phyloP scores from a whole-genome alignment of 2,329 filamentous ascomycete genomes.

The Sporothrix schenckii region DNA sequence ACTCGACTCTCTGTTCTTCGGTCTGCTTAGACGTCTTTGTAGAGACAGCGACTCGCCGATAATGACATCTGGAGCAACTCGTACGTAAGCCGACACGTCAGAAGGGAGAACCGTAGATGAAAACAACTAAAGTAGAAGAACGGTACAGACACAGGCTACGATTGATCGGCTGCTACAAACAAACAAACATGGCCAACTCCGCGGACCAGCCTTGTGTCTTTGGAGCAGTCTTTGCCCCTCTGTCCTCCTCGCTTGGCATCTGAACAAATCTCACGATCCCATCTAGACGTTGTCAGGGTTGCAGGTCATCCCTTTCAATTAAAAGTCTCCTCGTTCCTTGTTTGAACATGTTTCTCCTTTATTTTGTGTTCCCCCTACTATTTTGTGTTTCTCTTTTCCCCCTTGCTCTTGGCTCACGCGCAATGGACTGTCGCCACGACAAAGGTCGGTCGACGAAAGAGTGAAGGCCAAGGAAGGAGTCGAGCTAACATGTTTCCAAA shows the following conservation, averaged over 20 bases:
- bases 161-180: too few relatives aligned
- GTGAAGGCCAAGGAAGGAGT: background rate
- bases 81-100: slow-evolving; percentile 14
- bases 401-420: slow-evolving; percentile 24
- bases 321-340: slow-evolving; percentile 19
- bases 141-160: background rate
- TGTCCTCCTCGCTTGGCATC: background rate
- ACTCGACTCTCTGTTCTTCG: background rate
- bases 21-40: too few relatives aligned
- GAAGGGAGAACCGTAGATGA: background rate
- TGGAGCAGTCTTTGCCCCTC: slow-evolving; percentile 24
- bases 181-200: too few relatives aligned
- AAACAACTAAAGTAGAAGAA: background rate
- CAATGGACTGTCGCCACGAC: background rate
- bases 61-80: background rate
- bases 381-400: slow-evolving; percentile 38
- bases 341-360: slow-evolving; percentile 28
- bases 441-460: background rate
- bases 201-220: too few relatives aligned
- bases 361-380: slow-evolving; percentile 37
- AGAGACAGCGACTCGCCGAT: background rate
- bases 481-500: slow-evolving; percentile 30
- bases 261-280: slow-evolving; percentile 1
- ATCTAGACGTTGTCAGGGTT: background rate
- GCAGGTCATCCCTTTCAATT: background rate